Base-by-base conservation (phyloP, 768 basidiomycete species). In the Coprinopsis sp. region DNA sequence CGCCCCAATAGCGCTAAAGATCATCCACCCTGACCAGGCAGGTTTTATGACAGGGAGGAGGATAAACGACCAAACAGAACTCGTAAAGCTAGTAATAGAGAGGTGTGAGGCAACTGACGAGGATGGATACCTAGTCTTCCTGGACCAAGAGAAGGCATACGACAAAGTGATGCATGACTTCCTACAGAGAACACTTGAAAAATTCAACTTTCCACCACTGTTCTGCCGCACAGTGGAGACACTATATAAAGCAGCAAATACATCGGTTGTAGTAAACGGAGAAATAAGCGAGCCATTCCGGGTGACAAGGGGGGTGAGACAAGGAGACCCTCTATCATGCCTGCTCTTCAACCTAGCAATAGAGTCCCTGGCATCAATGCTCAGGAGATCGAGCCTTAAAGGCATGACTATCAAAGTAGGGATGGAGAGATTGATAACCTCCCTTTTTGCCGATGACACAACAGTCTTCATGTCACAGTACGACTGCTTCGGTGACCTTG, bases 1-100 rank as follows among this genome's bases (percentile, higher is more conserved):
- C 2, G 45, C 49, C 0, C 18, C 38, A 10, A 30, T 44, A 10
- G 61, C 53, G 0, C 49, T 47, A 0, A 13, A 31, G 0, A 3
- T 66, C 0, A 54, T 69, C 0, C 63, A 68, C 28, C 11, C 19
- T n/a, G n/a, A n/a, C n/a, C n/a, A n/a, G n/a, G n/a, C n/a, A n/a
- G n/a, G n/a, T n/a, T n/a, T n/a, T n/a, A n/a, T 30, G 36, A 21
- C 43, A 44, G 27, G 43, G 1, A 8, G 43, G 16, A 6, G 33
- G 1, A 44, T 44, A 10, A 33, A 44, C 24, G 31, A 44, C 21
- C 30, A 44, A 4, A 44, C 31, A 11, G 43, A 44, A 7, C 43
- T 44, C 1, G 36, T 44, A 23, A 33, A 24, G 16, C 8, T 14
- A 3, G 8, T 44, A 3, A 44, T 44, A 1, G 2, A 33, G 1